Evolutionary conservation across 768 basidiomycete species (phyloP).

Genomic region (Porphyrellus cyaneotinctus): DNA sequence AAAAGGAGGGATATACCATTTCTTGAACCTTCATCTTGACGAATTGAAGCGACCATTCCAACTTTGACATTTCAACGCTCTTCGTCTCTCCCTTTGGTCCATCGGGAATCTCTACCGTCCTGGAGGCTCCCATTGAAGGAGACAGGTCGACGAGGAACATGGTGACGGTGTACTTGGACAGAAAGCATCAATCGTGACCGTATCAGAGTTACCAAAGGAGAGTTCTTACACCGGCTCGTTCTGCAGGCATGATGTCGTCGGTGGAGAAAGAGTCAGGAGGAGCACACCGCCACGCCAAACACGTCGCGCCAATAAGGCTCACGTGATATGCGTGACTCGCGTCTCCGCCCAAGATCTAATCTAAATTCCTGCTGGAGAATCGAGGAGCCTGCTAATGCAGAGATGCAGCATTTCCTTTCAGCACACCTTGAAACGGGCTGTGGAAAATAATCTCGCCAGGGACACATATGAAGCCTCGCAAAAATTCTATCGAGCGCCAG

Average conservation of each 20-base stretch:
- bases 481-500: too few relatives aligned
- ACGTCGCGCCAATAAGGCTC: constrained; percentile 27
- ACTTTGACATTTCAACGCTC: constrained; percentile 62
- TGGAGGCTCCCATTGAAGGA: constrained; percentile 71
- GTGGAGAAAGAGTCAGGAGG: constrained; percentile 25
- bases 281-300: constrained; percentile 15
- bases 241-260: constrained; percentile 56
- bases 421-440: too few relatives aligned
- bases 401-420: too few relatives aligned
- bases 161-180: constrained; percentile 69
- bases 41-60: constrained; percentile 81
- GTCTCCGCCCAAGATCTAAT: too few relatives aligned
- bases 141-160: constrained; percentile 90
- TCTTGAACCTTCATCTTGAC: constrained; percentile 90
- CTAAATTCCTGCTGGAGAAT: too few relatives aligned
- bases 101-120: constrained; percentile 53
- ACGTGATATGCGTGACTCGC: constrained; percentile 31
- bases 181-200: constrained; percentile 7
- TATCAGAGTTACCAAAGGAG: not conserved
- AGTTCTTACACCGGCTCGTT: constrained; percentile 69
- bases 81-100: constrained; percentile 49
- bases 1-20: constrained; percentile 52
- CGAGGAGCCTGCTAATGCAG: too few relatives aligned
- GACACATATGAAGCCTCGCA: too few relatives aligned
- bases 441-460: too few relatives aligned